Conservation (phyloP, 768 basidiomycete genomes). For the Baorangia bicolor region DNA sequence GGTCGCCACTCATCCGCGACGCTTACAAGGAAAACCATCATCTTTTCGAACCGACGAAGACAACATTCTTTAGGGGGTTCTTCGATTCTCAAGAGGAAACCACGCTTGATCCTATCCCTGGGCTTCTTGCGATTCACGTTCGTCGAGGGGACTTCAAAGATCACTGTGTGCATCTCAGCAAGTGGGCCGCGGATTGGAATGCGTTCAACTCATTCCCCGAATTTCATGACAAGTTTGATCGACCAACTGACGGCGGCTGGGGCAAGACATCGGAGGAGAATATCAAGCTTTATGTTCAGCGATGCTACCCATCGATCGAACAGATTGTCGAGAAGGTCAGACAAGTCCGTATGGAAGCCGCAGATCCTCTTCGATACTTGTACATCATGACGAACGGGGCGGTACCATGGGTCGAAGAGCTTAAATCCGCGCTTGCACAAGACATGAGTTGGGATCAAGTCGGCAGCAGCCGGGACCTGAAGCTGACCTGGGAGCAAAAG, state of each 20-base stretch:
- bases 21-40: conserved; percentile 34
- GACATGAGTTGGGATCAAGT: conserved; percentile 40
- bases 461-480: conserved; percentile 43
- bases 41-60: conserved; percentile 17
- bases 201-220: conserved; percentile 47
- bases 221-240: conserved; percentile 38
- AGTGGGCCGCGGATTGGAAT: conserved; percentile 37
- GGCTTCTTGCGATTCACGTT: conserved; percentile 50
- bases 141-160: conserved; percentile 49
- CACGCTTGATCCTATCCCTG: conserved; percentile 28
- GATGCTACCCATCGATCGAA: conserved; percentile 44
- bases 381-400: conserved; percentile 52
- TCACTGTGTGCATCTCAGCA: conserved; percentile 43
- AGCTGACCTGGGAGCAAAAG: conserved; percentile 42
- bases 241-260: conserved; percentile 26
- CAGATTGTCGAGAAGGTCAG: conserved; percentile 42
- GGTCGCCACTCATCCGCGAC: conserved; percentile 36
- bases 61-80: neutral
- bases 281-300: conserved; percentile 30
- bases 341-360: conserved; percentile 29
- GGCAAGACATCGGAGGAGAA: conserved; percentile 19
- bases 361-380: conserved; percentile 33
- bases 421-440: conserved; percentile 36
- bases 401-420: conserved; percentile 39
- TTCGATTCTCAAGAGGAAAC: neutral